These are phyloP conservation scores for Coniochaeta hoffmannii DNA, from an alignment of 2,329 filamentous ascomycete species.

Conservation along the genomic window DNA sequence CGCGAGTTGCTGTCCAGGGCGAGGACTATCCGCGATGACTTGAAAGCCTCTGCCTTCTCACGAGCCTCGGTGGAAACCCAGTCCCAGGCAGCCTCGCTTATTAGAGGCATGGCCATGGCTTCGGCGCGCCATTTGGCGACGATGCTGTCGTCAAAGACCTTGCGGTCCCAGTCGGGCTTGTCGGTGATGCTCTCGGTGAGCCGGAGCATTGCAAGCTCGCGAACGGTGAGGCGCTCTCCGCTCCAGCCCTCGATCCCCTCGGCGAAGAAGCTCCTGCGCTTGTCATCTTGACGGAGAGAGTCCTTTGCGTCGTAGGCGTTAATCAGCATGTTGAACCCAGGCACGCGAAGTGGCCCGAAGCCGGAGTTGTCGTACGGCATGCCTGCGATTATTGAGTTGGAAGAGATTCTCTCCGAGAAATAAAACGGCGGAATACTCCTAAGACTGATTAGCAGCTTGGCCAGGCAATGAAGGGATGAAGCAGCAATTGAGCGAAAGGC, in stretches of 20 bases:
- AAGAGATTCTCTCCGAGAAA: no score
- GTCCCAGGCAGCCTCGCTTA: constrained; percentile 7
- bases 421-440: no score
- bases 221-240: constrained; percentile 2
- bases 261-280: neutral
- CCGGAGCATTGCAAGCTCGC: neutral
- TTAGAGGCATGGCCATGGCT: constrained; percentile 21
- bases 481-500: no score
- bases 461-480: no score
- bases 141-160: constrained; percentile 2
- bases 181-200: constrained; percentile 4
- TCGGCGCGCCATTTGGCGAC: constrained; percentile 3
- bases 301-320: neutral
- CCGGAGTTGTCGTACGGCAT: constrained; percentile 3
- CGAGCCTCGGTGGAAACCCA: constrained; percentile 10
- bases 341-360: neutral
- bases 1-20: constrained; percentile 5
- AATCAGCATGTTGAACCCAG: neutral
- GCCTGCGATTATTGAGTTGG: neutral
- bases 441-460: no score
- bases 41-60: constrained; percentile 7
- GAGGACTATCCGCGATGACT: constrained; percentile 4
- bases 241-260: constrained; percentile 1
- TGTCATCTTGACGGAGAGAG: neutral
- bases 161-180: constrained; percentile 3